Conservation (phyloP, 331 rosid species). For the Quercus phellos region DNA sequence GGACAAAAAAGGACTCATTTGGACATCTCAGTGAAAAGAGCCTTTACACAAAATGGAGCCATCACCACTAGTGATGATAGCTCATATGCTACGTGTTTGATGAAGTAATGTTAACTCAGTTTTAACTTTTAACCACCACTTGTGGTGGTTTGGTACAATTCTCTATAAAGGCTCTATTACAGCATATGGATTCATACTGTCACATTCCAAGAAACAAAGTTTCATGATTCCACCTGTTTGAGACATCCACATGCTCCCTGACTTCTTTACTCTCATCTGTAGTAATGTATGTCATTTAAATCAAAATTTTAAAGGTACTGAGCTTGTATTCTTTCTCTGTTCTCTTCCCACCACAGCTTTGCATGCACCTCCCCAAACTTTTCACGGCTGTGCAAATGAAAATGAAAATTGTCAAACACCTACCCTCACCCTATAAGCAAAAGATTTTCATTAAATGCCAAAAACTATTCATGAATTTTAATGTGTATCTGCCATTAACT, state of each 20-base stretch:
- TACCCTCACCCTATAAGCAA: background rate
- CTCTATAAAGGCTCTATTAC: constrained; percentile 26
- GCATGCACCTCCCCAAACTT: constrained; percentile 74
- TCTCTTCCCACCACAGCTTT: constrained; percentile 86
- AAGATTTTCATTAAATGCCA: background rate
- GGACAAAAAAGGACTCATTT: constrained; percentile 21
- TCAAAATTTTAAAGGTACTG: constrained; percentile 49
- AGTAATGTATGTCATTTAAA: constrained; percentile 7
- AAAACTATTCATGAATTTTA: background rate
- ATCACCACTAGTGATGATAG: constrained; percentile 11
- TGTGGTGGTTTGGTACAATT: constrained; percentile 19
- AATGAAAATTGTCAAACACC: constrained; percentile 10
- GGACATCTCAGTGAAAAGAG: constrained; percentile 22
- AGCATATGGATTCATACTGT: constrained; percentile 15
- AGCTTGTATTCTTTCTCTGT: constrained; percentile 77
- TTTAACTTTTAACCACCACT: constrained; percentile 16
- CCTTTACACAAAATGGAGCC: constrained; percentile 28
- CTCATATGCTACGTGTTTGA: constrained; percentile 10
- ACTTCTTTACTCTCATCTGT: constrained; percentile 24
- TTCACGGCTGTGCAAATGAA: constrained; percentile 57
- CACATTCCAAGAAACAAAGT: constrained; percentile 29
- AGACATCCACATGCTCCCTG: constrained; percentile 32
- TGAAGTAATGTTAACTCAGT: constrained; percentile 18
- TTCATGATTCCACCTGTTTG: constrained; percentile 28
- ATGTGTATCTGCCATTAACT: background rate